Evolutionary conservation across 2,329 filamentous ascomycete genomes (phyloP), one percentile per base, ranked within the genome.

Genomic region (Cladosporium cucumerinum): DNA sequence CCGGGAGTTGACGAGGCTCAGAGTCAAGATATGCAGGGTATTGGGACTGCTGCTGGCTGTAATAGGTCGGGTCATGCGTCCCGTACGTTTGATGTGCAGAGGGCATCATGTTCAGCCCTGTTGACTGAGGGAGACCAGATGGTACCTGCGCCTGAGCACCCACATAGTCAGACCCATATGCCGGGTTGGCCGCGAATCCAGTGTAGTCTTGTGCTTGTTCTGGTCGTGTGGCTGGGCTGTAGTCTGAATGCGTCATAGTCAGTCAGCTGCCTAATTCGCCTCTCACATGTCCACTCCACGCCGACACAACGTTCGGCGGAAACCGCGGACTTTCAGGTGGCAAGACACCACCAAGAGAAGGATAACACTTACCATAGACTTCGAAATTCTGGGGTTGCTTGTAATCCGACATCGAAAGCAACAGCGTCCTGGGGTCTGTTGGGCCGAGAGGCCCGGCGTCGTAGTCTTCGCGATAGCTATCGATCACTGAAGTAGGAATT

Each of bases 371-470:
- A 96, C 93, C 90, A 80, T 94, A 90, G 82, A 93, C 86, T 78
- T 89, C 89, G 78, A 89, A 84, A 79, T 88, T 84, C 78, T 90
- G 87, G 66, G 87, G 80, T 80, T 96, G 96, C 75, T 85, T 83
- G 84, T 92, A 93, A 80, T 89, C 89, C 78, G 91, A 89, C 90
- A 93, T 93, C 79, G 89, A 87, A 80, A 91, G 81, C 73, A 87
- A 72, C 69, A 72, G 68, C 61, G 68, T 70, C 61, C 70, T 68
- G 63, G 72, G 72, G 63, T 75, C 74, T 52, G 81, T 77, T 82
- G 84, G 79, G 81, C 81, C 78, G 80, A 77, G 68, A 65, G 82
- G 80, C 81, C 82, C 82, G 76, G 80, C 79, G 74, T 82, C 80
- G 73, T 78, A 78, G 63, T 76, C 76, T 34, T 68, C 69, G 64